A percentile compares a stretch with the other conserved stretches of the same genome.
These are phyloP conservation scores for Fusarium sp. DNA, from an alignment of 2,329 filamentous ascomycete genomes.

Conservation along the genomic window DNA sequence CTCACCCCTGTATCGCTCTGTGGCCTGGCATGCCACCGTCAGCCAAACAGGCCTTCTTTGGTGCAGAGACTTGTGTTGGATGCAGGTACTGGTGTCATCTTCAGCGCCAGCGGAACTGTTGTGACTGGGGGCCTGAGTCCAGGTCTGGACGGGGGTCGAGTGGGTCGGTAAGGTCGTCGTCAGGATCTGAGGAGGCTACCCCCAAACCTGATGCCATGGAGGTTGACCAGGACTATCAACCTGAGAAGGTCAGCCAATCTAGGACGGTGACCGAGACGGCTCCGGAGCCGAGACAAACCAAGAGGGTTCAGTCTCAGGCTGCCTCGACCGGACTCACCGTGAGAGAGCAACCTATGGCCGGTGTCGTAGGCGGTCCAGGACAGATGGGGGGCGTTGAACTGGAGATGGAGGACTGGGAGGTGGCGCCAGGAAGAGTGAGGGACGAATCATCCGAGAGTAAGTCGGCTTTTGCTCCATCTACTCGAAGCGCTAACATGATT, in stretches of 20 bases:
- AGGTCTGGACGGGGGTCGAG: background rate
- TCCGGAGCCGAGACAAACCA: background rate
- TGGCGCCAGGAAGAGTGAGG: slow-evolving; percentile 56
- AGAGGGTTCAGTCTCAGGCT: background rate
- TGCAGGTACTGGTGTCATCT: slow-evolving; percentile 47
- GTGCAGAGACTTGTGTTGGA: slow-evolving; percentile 43
- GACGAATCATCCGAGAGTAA: slow-evolving; percentile 51
- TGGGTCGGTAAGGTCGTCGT: slow-evolving; percentile 3
- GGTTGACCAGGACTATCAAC: background rate
- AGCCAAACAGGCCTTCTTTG: slow-evolving; percentile 37
- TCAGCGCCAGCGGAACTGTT: slow-evolving; percentile 41
- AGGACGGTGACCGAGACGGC: background rate
- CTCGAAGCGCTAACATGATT: background rate
- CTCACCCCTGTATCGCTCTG: slow-evolving; percentile 44
- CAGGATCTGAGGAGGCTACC: background rate
- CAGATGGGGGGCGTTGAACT: slow-evolving; percentile 31
- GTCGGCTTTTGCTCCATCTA: slow-evolving; percentile 29
- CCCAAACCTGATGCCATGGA: slow-evolving; percentile 13
- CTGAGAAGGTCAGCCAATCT: background rate
- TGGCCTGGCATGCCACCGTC: slow-evolving; percentile 29
- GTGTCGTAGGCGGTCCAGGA: background rate
- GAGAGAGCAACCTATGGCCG: background rate
- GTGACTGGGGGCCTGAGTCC: slow-evolving; percentile 36
- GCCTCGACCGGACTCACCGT: background rate
- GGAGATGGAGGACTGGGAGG: slow-evolving; percentile 59